Evolutionary conservation across 805 yeast genomes (phyloP).

Genomic region (Candida andamanensis): DNA sequence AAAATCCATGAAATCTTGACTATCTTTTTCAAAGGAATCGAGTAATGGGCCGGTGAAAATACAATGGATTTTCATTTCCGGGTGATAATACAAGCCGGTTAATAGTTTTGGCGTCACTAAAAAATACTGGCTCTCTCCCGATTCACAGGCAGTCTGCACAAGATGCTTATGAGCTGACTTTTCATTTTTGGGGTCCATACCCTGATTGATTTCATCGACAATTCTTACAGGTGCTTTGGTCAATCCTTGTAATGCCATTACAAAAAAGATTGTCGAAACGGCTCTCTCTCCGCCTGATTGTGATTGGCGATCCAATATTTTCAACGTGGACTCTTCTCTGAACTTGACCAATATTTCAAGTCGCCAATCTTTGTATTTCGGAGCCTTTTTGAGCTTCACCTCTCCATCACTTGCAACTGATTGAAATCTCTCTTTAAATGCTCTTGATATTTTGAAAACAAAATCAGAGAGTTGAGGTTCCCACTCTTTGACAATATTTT

Average conservation of each 20-base stretch:
- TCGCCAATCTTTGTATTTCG: constrained; percentile 69
- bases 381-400: constrained; percentile 53
- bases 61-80: constrained; percentile 79
- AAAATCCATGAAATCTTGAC: constrained; percentile 30
- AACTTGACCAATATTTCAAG: constrained; percentile 81
- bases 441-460: constrained; percentile 51
- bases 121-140: constrained; percentile 71
- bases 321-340: constrained; percentile 67
- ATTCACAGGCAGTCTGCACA: constrained; percentile 73
- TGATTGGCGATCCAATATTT: constrained; percentile 72
- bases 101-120: constrained; percentile 89
- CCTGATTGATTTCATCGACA: constrained; percentile 97
- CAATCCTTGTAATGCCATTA: constrained; percentile 85
- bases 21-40: constrained; percentile 13
- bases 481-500: constrained; percentile 44
- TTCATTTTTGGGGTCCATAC: constrained; percentile 95
- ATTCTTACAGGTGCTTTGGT: constrained; percentile 89
- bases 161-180: constrained; percentile 77
- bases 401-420: constrained; percentile 86
- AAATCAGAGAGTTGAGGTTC: constrained; percentile 55
- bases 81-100: constrained; percentile 70
- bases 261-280: constrained; percentile 84
- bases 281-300: constrained; percentile 99
- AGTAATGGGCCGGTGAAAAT: constrained; percentile 45
- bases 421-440: constrained; percentile 62